Base-by-base conservation (phyloP, 768 basidiomycete genomes). In the Polyporus arcularius region DNA sequence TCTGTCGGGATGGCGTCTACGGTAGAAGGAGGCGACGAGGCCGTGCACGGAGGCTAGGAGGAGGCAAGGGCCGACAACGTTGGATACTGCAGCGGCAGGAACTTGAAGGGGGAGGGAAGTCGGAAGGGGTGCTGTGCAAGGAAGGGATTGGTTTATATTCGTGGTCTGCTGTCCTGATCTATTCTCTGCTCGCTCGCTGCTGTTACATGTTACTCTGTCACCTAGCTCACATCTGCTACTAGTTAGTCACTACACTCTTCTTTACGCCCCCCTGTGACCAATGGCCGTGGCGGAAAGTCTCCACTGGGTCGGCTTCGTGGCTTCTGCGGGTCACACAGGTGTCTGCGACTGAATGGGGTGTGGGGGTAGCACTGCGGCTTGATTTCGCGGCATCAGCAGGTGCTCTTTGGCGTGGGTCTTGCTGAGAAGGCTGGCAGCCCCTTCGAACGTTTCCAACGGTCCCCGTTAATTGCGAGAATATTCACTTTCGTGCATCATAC, bases 81-180 rank as follows among this genome's bases (percentile, higher is more conserved):
- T 26, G 21, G 21, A 26, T 26, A 26, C 21, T 26, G 21, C 21
- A 26, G 21, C 21, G 21, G 21, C 21, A 26, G 21, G 21, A 26
- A 26, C 21, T 26, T 31, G 42, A 42, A 15, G 12, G 40, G 42
- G 35, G 16, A 47, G 42, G 41, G 60, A 21, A 35, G 58, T n/a
- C n/a, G n/a, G 45, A 35, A 35, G 55, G 14, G 8, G 14, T 26
- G 12, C 8, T 48, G 46, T 11, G 9, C 18, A 26, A 26, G 46
- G 46, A 48, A 26, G 46, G 7, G 28, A 26, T n/a, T 49, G 55
- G 49, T 28, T 46, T 43, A 35, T 49, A 50, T 41, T 35, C 35
- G 39, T 42, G 39, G 55, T 50, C 55, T 55, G 55, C 39, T 56
- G 49, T 48, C 53, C 53, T 57, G 55, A 50, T 54, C 51, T 53